Evolutionary conservation across 805 yeast species (phyloP).

Genomic region (Yueomyces sp.): DNA sequence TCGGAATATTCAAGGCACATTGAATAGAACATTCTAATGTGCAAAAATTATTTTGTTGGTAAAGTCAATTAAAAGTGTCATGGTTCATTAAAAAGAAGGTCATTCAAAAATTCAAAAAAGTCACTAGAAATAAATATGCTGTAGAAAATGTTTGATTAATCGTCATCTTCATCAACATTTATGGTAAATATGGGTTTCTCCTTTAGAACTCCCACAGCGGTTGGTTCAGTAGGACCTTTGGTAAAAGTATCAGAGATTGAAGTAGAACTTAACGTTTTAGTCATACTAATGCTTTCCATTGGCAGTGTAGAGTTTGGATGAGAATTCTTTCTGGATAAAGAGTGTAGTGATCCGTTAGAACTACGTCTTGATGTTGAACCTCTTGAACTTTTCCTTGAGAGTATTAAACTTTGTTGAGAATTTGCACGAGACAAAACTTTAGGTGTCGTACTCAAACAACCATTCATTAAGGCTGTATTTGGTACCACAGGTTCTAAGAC

Average conservation of each 20-base stretch:
- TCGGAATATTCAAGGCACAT: no score
- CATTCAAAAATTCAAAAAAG: no score
- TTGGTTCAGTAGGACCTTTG: no score
- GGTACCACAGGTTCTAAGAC: conserved; percentile 21
- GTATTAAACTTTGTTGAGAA: conserved; percentile 4
- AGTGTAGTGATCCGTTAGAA: not conserved
- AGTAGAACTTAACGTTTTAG: not conserved
- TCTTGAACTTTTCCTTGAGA: not conserved
- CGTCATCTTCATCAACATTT: not conserved
- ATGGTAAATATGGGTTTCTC: not conserved
- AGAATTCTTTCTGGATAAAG: not conserved
- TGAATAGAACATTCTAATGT: no score
- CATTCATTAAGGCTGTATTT: conserved; percentile 19
- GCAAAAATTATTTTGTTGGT: no score
- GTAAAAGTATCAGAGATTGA: no score
- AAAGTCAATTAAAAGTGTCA: no score
- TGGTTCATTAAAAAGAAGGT: no score
- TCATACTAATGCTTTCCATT: not conserved
- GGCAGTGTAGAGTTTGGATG: not conserved
- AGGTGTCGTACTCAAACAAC: conserved; percentile 21
- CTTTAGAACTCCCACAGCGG: no score
- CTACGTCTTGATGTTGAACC: not conserved
- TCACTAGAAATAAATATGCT: no score
- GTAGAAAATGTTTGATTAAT: no score
- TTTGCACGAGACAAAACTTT: conserved; percentile 8